Evolutionary conservation across 1,284 basidiomycete species (phyloP), one percentile per base, ranked within the genome.

Genomic region (Coniferiporia sulphurascens): DNA sequence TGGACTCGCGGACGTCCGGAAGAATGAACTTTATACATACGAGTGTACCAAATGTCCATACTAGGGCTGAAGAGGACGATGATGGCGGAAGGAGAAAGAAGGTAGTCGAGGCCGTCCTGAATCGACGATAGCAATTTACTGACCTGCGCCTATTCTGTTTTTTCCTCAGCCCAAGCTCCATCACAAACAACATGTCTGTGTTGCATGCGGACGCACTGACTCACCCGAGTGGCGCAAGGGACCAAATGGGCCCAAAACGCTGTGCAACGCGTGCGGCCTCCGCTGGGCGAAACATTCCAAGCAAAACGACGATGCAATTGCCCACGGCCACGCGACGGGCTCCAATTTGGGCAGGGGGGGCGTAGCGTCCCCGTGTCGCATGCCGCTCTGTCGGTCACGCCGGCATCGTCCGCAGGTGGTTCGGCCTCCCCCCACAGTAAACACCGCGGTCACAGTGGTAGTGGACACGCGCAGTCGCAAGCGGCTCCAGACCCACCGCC

Each of bases 211-310:
- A 21, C 79, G 86, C 56, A 91, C 87, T 0, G 88, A 90, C 69
- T 92, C 87, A 32, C 89, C 86, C 0, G 90, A 89, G 74, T 92
- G 86, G 91, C 82, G 87, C 68, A 93, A 89, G 86, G 90, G 90
- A 17, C 91, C 90, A 0, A 78, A 78, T 59, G 92, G 91, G 38
- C 87, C 89, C 1, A 94, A 94, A 73, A 93, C 91, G 10, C 75
- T 94, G 10, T 94, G 91, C 74, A 93, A 93, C 69, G 91, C 91
- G 1, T 93, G 91, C 64, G 91, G 91, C 15, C 74, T 93, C 49
- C 81, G 90, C 53, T 93, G 89, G 87, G 91, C 91, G 52, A 93
- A 93, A 73, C 79, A 81, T 64, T 69, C 77, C 41, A 78, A 82
- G 62, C 80, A 72, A 65, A 72, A 71, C 56, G 69, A 67, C 22